Evolutionary conservation across 2,329 filamentous ascomycete genomes (phyloP), one percentile per base, ranked within the genome.

Genomic region (Dothidotthia symphoricarpi): DNA sequence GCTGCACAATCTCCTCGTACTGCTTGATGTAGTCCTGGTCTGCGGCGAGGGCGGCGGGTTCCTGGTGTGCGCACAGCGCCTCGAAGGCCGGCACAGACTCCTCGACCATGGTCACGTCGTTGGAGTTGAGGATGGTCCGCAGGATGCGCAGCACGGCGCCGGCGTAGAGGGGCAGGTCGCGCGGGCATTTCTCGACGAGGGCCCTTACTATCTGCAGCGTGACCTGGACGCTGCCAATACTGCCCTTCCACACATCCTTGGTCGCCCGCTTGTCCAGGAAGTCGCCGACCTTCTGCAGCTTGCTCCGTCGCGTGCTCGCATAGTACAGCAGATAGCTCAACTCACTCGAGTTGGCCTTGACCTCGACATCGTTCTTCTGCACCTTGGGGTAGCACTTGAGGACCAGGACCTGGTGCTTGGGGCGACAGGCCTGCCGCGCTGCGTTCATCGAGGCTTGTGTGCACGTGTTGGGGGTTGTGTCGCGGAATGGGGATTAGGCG

Each of bases 241-340:
- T 83, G 67, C 82, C 79, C 62, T 87, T 86, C 81, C 85, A 94
- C 51, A 96, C 88, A 73, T 98, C 93, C 61, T 82, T 85, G 45
- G 86, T 86, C 15, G 88, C 93, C 73, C 91, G 88, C 75, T 91
- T 94, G 73, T 97, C 90, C 50, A 98, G 77, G 64, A 96, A 98
- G 55, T 82, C 83, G 67, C 88, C 89, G 53, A 98, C 90, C 71
- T 98, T 98, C 61, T 93, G 88, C 56, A 97, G 82, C 76, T 97
- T 98, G 69, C 87, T 91, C 51, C 88, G 83, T 44, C 91, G 87
- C 55, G 90, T 95, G 63, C 87, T 94, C 45, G 88, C 89, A 74
- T 98, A 97, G 77, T 95, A 97, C 37, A 97, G 81, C 50, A 98
- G 80, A 66, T 97, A 97, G 69, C 88, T 95, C 48, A 98, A 81